Evolutionary conservation across 192 early-diverging fungal species (phyloP), one percentile per base, ranked within the genome.

Genomic region (Kickxella alabastrina): DNA sequence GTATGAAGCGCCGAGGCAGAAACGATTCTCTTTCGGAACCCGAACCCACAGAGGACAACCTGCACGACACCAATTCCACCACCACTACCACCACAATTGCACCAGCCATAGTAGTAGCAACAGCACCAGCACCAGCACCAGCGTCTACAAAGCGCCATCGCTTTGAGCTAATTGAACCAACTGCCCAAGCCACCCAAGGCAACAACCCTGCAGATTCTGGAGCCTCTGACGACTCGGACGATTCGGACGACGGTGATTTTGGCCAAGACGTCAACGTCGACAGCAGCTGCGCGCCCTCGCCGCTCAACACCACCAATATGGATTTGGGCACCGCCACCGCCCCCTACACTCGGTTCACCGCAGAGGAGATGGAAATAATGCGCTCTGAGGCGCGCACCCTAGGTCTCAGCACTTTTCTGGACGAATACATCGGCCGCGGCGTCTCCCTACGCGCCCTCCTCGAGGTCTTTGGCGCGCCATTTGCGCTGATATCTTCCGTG

Each of bases 391-490:
- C 68, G 6, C 50, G 57, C 14, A 23, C 49, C 15, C 50, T 78
- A 17, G 75, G 70, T 1, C 39, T 68, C 28, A 32, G 28, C 12
- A 63, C 44, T 25, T 90, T 87, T 55, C 56, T 90, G 62, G 65
- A 85, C 38, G 80, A 90, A 50, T 86, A 85, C 37, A 52, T 75
- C 34, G 60, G 79, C 13, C 60, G 67, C 34, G 36, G 54, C 0
- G 46, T 82, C 18, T 68, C 84, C 3, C 59, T 88, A 28, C 65
- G 73, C 3, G 67, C 82, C 19, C 54, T 90, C 19, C 68, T 90
- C 8, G 79, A 84, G 41, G 83, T 81, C 15, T 90, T 90, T 62
- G 29, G 34, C 2, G 55, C 69, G n/a, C 68, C 61, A 54, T 54
- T 66, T 12, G 49, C 79, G 12, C 65, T 72, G 19, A 49, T 70